Conservation (phyloP, 306 rosid species). For the Senna siamea region DNA sequence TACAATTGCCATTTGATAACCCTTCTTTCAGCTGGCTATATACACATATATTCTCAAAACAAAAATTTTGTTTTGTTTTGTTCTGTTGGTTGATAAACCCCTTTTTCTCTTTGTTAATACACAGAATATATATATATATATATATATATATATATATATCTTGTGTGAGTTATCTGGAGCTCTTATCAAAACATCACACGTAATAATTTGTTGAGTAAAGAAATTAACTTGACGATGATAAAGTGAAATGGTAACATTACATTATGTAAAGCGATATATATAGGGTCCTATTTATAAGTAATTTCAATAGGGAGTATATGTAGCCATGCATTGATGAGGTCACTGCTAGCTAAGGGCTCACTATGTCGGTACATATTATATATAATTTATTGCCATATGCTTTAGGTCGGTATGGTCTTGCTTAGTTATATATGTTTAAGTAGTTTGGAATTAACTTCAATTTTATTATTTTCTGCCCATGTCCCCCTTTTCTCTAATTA, state of each 20-base stretch:
- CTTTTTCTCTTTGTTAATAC: too few species aligned
- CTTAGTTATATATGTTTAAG: neutral
- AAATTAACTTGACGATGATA: neutral
- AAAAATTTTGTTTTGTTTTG: too few species aligned
- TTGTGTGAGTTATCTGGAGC: neutral
- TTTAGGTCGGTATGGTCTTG: neutral
- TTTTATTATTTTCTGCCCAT: neutral
- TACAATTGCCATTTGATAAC: too few species aligned
- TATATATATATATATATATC: neutral
- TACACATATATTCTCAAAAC: too few species aligned
- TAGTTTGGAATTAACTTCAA: neutral
- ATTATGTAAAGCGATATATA: too few species aligned
- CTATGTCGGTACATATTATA: conserved; percentile 1
- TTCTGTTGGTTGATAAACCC: neutral
- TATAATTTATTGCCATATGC: neutral
- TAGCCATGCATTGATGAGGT: conserved; percentile 4
- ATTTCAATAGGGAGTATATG: neutral
- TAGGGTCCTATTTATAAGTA: too few species aligned
- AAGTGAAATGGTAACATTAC: too few species aligned
- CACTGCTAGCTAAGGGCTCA: neutral
- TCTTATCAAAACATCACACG: too few species aligned
- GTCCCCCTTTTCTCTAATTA: neutral
- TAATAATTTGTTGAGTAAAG: conserved; percentile 7
- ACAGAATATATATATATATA: too few species aligned
- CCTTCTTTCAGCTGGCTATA: too few species aligned